These are phyloP conservation scores for Amphichorda felina DNA, from an alignment of 2,329 filamentous ascomycete species.

Conservation along the genomic window DNA sequence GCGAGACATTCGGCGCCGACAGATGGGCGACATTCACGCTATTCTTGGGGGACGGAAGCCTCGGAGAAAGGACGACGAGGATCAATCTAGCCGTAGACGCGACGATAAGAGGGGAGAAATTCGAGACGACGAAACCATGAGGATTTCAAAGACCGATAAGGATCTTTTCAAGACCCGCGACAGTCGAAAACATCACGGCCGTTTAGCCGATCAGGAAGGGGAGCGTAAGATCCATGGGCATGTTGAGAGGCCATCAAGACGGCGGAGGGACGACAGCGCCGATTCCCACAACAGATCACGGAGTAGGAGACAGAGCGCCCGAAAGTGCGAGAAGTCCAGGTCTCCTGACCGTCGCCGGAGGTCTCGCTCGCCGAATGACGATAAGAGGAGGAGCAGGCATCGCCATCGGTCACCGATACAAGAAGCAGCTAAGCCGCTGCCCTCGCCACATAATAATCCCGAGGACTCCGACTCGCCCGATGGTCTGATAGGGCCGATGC, in stretches of 20 bases:
- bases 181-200: conserved; percentile 10
- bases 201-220: conserved; percentile 7
- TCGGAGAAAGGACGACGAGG: conserved; percentile 6
- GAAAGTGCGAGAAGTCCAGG: neutral
- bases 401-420: conserved; percentile 11
- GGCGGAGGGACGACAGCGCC: neutral
- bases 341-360: neutral
- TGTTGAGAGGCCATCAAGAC: neutral
- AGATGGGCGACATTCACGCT: conserved; percentile 49
- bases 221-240: neutral
- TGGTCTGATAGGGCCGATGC: conserved; percentile 64
- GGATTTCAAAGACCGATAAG: neutral
- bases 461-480: conserved; percentile 58
- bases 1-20: conserved; percentile 41
- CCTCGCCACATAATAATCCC: neutral
- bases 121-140: neutral
- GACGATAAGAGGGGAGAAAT: neutral
- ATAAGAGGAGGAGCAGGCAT: neutral
- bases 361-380: neutral
- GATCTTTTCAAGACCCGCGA: conserved; percentile 11
- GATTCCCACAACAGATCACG: no score
- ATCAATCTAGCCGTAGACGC: neutral
- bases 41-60: conserved; percentile 33
- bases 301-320: no score
- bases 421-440: neutral